These are phyloP conservation scores for Phytopythium ostracodes DNA, from an alignment of 352 stramenopile genomes.

Conservation along the genomic window DNA sequence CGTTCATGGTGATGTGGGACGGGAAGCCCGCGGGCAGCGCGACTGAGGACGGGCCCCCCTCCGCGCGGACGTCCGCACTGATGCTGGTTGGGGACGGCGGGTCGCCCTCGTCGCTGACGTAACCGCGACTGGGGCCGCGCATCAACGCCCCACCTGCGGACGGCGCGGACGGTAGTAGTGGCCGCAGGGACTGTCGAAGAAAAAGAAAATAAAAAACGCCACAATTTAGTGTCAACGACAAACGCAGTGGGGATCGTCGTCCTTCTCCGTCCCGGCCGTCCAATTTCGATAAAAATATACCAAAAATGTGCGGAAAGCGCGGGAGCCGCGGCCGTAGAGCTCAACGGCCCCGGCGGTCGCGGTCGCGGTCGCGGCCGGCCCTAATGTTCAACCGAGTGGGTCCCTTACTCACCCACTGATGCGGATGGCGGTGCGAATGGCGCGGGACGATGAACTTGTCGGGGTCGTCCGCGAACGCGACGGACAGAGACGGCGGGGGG, in stretches of 20 bases:
- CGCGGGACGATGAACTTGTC: not conserved
- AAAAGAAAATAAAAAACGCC: not conserved
- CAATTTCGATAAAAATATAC: not conserved
- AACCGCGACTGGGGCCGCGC: not conserved
- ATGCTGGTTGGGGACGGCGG: not conserved
- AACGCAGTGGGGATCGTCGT: too few species aligned
- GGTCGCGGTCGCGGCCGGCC: too few species aligned
- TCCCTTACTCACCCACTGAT: not conserved
- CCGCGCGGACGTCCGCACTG: not conserved
- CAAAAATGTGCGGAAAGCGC: not conserved
- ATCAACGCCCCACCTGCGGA: not conserved
- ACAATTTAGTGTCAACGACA: not conserved
- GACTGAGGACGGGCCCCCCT: not conserved
- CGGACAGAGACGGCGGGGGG: not conserved
- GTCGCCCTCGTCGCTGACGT: not conserved
- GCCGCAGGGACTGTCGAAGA: not conserved
- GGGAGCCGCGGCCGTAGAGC: too few species aligned
- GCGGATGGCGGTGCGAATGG: not conserved
- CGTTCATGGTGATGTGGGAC: constrained; percentile 13
- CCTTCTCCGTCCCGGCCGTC: not conserved
- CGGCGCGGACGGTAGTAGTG: too few species aligned
- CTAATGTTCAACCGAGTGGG: too few species aligned
- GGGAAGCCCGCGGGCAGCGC: constrained; percentile 1
- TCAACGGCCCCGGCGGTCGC: not conserved
- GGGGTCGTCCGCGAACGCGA: not conserved